Evolutionary conservation across 305 asterid species (phyloP).

Genomic region (Plantago lanceolata): DNA sequence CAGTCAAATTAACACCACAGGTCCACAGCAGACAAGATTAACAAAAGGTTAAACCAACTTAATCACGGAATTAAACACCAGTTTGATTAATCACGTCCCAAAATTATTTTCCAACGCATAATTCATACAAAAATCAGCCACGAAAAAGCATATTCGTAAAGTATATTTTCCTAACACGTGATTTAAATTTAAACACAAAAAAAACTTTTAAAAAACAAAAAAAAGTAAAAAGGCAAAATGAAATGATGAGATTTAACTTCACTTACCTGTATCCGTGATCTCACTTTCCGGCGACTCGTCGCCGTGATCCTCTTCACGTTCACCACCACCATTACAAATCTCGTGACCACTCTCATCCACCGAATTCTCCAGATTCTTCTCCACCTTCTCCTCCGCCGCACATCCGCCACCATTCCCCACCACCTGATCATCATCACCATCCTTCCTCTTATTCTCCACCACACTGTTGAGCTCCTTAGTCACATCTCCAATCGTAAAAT

Average conservation of each 20-base stretch:
- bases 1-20: too few species aligned
- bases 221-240: not conserved
- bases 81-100: not conserved
- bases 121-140: not conserved
- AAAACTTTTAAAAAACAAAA: too few species aligned
- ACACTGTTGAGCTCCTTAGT: conserved; percentile 63
- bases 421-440: too few species aligned
- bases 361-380: conserved; percentile 31
- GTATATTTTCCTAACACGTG: too few species aligned
- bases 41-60: conserved; percentile 1
- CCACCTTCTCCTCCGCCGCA: conserved; percentile 35
- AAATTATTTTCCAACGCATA: not conserved
- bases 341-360: conserved; percentile 31
- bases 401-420: conserved; percentile 24
- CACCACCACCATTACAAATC: conserved; percentile 42
- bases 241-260: not conserved
- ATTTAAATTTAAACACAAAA: too few species aligned
- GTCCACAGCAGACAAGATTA: not conserved
- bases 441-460: conserved; percentile 44
- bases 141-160: too few species aligned
- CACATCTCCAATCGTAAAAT: conserved; percentile 78
- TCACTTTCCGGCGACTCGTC: conserved; percentile 4
- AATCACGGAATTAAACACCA: conserved; percentile 17
- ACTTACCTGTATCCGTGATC: conserved; percentile 3
- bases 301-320: conserved; percentile 6